Conservation (phyloP, 163 green algal genomes). For the Chlamydomonas reinhardtii region DNA sequence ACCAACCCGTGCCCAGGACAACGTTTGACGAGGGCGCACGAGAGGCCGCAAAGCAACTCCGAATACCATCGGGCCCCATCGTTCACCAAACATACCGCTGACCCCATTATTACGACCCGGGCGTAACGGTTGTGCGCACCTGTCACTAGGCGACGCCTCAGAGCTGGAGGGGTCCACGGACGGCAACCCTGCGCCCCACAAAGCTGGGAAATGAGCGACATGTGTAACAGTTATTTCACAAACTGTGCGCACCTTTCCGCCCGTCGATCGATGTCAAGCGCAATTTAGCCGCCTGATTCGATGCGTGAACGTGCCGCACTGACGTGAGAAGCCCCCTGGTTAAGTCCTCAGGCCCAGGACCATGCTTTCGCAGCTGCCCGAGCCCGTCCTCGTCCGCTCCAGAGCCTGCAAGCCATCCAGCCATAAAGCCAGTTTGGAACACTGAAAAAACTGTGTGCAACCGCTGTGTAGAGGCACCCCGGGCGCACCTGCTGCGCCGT, state of each 20-base stretch:
- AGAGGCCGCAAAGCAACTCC: too few species aligned
- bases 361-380: background rate
- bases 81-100: too few species aligned
- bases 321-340: background rate
- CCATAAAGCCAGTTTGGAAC: too few species aligned
- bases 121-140: too few species aligned
- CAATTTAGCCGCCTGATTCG: background rate
- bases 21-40: too few species aligned
- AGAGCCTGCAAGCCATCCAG: too few species aligned
- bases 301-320: background rate
- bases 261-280: background rate
- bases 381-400: conserved; percentile 1
- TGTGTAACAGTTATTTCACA: too few species aligned
- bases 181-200: background rate
- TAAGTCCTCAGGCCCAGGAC: background rate
- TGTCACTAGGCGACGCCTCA: conserved; percentile 7
- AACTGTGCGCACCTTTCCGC: background rate
- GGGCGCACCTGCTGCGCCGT: conserved; percentile 5
- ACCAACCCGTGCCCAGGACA: too few species aligned
- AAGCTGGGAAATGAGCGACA: background rate
- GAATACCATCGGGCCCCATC: too few species aligned
- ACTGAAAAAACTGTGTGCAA: too few species aligned
- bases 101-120: too few species aligned
- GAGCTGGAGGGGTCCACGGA: background rate
- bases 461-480: too few species aligned